A percentile compares a stretch with the other conserved stretches of the same genome.
phyloP scores from a whole-genome alignment of 192 early-diverging fungal species.

The Coemansia umbellata region DNA sequence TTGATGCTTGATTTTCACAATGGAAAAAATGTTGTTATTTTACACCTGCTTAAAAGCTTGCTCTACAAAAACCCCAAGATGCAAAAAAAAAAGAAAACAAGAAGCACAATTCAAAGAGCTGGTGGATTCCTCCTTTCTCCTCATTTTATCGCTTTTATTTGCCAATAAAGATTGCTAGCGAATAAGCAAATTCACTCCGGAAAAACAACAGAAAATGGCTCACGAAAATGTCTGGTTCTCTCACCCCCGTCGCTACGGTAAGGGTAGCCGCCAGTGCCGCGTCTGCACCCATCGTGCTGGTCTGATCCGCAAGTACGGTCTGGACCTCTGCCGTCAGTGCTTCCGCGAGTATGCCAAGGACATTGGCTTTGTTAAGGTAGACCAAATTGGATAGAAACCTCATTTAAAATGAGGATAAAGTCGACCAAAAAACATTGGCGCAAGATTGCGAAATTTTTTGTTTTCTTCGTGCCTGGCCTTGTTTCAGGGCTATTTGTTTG shows the following conservation, averaged over 20 bases:
- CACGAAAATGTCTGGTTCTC: constrained; percentile 98
- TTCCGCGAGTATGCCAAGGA: constrained; percentile 98
- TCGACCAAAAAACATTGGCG: background rate
- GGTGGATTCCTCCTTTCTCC: constrained; percentile 7
- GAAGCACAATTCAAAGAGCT: background rate
- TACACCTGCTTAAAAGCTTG: no score
- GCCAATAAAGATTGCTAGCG: constrained; percentile 1
- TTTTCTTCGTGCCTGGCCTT: background rate
- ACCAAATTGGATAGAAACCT: background rate
- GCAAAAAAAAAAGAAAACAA: no score
- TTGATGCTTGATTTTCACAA: no score
- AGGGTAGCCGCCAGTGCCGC: constrained; percentile 98
- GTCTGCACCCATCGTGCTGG: constrained; percentile 99
- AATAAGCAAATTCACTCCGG: background rate
- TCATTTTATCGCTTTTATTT: constrained; percentile 17
- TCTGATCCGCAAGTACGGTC: constrained; percentile 99
- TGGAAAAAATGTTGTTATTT: no score
- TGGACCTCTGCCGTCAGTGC: constrained; percentile 99
- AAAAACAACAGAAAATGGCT: constrained; percentile 72
- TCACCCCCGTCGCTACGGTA: constrained; percentile 93
- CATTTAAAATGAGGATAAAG: background rate
- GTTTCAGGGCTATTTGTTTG: background rate
- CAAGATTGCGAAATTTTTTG: background rate
- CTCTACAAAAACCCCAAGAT: no score
- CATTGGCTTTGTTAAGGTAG: constrained; percentile 99